phyloP scores from a whole-genome alignment of 352 stramenopile species.

The Pythium dissotocum region DNA sequence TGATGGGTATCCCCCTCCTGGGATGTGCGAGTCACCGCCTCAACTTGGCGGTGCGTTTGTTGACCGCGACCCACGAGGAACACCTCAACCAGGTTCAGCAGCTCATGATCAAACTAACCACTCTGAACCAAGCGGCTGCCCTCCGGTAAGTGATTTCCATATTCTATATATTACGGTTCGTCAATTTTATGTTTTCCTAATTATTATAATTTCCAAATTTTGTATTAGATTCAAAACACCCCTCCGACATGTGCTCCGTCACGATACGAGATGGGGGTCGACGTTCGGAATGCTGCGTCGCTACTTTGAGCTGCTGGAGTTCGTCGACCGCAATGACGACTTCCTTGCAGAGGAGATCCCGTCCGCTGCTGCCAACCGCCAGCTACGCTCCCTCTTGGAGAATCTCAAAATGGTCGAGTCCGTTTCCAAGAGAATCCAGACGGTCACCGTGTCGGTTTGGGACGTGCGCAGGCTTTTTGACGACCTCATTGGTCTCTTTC shows the following conservation, averaged over 20 bases:
- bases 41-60: constrained; percentile 2
- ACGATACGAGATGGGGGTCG: constrained; percentile 23
- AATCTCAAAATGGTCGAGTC: constrained; percentile 14
- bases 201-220: constrained; percentile 13
- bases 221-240: constrained; percentile 6
- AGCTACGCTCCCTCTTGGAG: background rate
- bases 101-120: constrained; percentile 12
- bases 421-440: constrained; percentile 13
- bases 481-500: constrained; percentile 8
- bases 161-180: too few species aligned
- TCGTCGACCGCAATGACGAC: constrained; percentile 18
- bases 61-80: background rate
- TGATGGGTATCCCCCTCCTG: constrained; percentile 7
- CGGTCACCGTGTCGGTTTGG: background rate
- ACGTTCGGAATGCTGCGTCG: constrained; percentile 13
- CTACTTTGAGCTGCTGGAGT: constrained; percentile 9
- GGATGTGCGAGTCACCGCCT: constrained; percentile 19
- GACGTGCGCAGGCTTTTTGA: constrained; percentile 13
- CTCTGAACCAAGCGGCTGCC: background rate
- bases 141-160: constrained; percentile 7
- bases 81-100: constrained; percentile 4
- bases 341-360: constrained; percentile 5
- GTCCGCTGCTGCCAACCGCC: background rate
- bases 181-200: too few species aligned
- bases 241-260: constrained; percentile 8